Base-by-base conservation (phyloP, 2,329 filamentous ascomycete genomes). In the Cladosporium austrohemisphaericum region DNA sequence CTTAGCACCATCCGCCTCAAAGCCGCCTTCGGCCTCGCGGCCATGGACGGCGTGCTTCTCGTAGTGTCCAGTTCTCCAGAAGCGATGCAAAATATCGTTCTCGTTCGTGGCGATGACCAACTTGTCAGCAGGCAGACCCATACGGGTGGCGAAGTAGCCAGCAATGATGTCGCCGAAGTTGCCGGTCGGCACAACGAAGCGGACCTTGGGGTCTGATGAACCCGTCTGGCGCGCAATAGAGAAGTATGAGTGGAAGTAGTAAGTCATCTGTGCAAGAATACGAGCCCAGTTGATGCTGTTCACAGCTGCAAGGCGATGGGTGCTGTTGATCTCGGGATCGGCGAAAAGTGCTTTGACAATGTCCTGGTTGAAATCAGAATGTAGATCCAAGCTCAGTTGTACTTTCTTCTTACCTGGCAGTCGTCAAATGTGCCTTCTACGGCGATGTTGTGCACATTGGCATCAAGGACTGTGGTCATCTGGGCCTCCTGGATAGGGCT, bases 221-320 rank as follows among this genome's bases (percentile, higher is more conserved):
- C 72, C 69, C 0, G 78, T 64, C 3, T 80, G 80, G 43, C 77
- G 74, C 53, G 76, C 77, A 26, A 98, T 82, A 11, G 84, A 75
- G 71, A 96, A 95, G 77, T 97, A 97, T 10, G 93, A 84, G 70
- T 93, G 78, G 76, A 96, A 95, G 77, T 95, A 98, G 78, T 95
- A 97, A 53, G 88, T 89, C 56, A 95, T 96, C 73, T 98, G 93
- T 10, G 93, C 92, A 29, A 98, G 79, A 59, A 98, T 97, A 60
- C 93, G 80, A 2, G 91, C 87, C 80, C 86, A 96, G 74, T 97
- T 97, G 73, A 97, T 97, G 37, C 87, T 93, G 76, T 97, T 97
- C 58, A 97, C 89, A 35, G 93, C 92, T 32, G 87, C 92, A 35
- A 97, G 84, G 58, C 88, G 89, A 64, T 92, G 81, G 2, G 80